Evolutionary conservation across 345 rosid species (phyloP), one percentile per base, ranked within the genome.

Genomic region (Rhodamnia argentea): DNA sequence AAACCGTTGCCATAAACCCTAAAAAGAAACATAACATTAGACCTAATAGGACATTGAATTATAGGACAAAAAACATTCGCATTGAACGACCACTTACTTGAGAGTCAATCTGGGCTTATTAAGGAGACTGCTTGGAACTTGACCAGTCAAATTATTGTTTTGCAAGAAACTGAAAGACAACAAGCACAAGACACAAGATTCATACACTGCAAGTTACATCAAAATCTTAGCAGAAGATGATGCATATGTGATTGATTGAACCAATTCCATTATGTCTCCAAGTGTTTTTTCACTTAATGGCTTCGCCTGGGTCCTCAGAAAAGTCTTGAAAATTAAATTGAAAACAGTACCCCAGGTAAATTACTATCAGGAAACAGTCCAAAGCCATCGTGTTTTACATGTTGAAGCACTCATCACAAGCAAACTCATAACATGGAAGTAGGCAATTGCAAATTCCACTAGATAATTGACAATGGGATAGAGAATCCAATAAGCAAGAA

Each of bases 91-190:
- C 7, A 83, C 88, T 90, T 90, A 97, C 98, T 92, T 88, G 23
- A 95, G 88, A 52, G 89, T 88, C 84, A 95, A 91, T 40, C 95
- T 93, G 5, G 93, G 88, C 86, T 88, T 94, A 74, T 89, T 89
- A 76, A 86, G 78, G 84, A 96, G 95, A 78, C 87, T 92, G 86
- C 62, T 86, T 20, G 98, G 98, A 82, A 94, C 62, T 84, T 88
- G 91, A 85, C 99, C 98, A 4, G 96, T 94, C 87, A 97, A 91
- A 87, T 94, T 94, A 87, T 97, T 97, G 94, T 96, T 96, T 87
- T 97, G 96, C 84, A 97, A 88, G 90, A 91, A 95, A 85, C 99
- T 97, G 93, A 70, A 87, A 86, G 81, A 82, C 82, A 86, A 18
- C 47, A 82, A 83, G 44, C 82, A 87, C 64, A 88, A 88, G 78